Evolutionary conservation across 2,329 filamentous ascomycete species (phyloP).

Genomic region (Teratosphaeria zuluensis): DNA sequence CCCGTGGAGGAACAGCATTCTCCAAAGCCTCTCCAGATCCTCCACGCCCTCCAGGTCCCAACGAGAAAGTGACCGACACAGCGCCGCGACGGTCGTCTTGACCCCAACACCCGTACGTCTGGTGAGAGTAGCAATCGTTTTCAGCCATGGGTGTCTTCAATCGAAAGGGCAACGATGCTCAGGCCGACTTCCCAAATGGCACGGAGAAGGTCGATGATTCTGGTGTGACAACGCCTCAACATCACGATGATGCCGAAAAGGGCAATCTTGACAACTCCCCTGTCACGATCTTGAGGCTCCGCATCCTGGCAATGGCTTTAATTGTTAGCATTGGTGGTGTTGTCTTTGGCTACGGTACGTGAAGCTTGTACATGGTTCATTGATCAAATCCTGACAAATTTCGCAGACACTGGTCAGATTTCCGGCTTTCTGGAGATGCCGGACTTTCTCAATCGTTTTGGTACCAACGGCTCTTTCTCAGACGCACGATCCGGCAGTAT

Average conservation of each 20-base stretch:
- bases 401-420: slow-evolving; percentile 48
- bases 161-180: not conserved
- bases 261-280: slow-evolving; percentile 14
- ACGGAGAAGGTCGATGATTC: not conserved
- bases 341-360: slow-evolving; percentile 25
- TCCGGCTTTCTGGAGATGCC: slow-evolving; percentile 53
- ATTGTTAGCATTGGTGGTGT: slow-evolving; percentile 29
- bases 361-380: slow-evolving; percentile 1
- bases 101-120: not conserved
- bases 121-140: not conserved
- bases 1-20: not conserved
- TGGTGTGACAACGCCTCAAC: not conserved
- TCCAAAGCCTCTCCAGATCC: not conserved
- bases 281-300: slow-evolving; percentile 15
- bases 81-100: not conserved
- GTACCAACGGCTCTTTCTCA: slow-evolving; percentile 41
- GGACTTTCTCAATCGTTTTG: slow-evolving; percentile 49
- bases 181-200: not conserved
- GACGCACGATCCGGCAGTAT: slow-evolving; percentile 54
- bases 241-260: slow-evolving; percentile 11
- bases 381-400: not conserved
- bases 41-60: not conserved
- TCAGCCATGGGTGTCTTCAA: not conserved
- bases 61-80: not conserved
- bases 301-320: slow-evolving; percentile 25